phyloP scores from a whole-genome alignment of 306 rosid species.

The Dalbergia cochinchinensis region DNA sequence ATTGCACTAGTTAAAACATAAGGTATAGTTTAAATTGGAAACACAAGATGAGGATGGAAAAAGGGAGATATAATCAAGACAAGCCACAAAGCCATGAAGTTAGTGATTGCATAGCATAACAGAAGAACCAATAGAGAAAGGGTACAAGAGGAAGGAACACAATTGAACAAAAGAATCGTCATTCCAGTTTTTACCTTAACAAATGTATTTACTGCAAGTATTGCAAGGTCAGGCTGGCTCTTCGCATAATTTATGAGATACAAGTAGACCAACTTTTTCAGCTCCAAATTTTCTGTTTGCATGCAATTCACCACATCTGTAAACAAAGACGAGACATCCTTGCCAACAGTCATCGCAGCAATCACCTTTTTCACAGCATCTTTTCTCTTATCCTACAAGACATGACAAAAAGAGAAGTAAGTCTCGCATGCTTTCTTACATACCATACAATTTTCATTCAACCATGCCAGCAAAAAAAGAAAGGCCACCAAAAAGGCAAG shows the following conservation, averaged over 20 bases:
- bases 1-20: neutral
- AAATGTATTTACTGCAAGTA: slow-evolving; percentile 97
- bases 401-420: slow-evolving; percentile 19
- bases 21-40: neutral
- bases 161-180: slow-evolving; percentile 1
- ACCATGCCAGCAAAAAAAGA: neutral
- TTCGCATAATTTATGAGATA: slow-evolving; percentile 96
- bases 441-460: slow-evolving; percentile 6
- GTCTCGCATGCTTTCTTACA: slow-evolving; percentile 36
- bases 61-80: neutral
- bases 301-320: slow-evolving; percentile 98
- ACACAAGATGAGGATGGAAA: neutral
- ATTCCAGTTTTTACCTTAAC: slow-evolving; percentile 79
- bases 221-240: slow-evolving; percentile 99
- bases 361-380: slow-evolving; percentile 99
- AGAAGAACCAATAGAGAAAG: neutral
- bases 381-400: slow-evolving; percentile 90
- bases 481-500: slow-evolving; percentile 19
- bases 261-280: slow-evolving; percentile 93
- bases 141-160: slow-evolving; percentile 12
- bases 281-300: slow-evolving; percentile 99
- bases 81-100: slow-evolving; percentile 3
- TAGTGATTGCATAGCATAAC: slow-evolving; percentile 7
- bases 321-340: slow-evolving; percentile 96
- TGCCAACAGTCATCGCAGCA: slow-evolving; percentile 99